Conservation (phyloP, 1,139 yeast species). For the Yamadazyma sp. region DNA sequence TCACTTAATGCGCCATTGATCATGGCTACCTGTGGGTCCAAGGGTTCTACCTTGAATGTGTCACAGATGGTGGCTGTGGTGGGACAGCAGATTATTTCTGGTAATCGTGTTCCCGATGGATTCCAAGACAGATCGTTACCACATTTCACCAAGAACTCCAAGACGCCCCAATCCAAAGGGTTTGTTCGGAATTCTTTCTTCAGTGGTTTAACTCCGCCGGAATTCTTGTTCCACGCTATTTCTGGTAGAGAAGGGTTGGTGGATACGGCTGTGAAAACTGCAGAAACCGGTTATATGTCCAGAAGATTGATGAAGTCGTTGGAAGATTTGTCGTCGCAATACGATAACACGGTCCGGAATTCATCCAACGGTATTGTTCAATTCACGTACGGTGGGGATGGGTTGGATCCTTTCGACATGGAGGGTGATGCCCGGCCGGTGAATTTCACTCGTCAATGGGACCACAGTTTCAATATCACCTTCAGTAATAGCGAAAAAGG, state of each 20-base stretch:
- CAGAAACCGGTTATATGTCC: conserved; percentile 99
- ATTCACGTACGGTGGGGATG: conserved; percentile 98
- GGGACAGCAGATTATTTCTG: conserved; percentile 98
- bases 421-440: conserved; percentile 98
- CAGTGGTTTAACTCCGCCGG: conserved; percentile 94
- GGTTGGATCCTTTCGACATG: conserved; percentile 97
- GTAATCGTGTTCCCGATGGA: conserved; percentile 99
- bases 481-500: conserved; percentile 55
- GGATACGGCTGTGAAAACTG: conserved; percentile 98
- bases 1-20: conserved; percentile 92
- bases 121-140: conserved; percentile 98
- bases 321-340: conserved; percentile 92
- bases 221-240: conserved; percentile 95
- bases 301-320: conserved; percentile 97
- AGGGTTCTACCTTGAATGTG: conserved; percentile 96
- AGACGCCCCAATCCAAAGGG: conserved; percentile 97
- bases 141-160: conserved; percentile 92
- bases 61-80: conserved; percentile 99
- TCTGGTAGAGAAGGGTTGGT: conserved; percentile 99
- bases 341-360: conserved; percentile 92
- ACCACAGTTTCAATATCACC: conserved; percentile 78
- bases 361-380: conserved; percentile 96
- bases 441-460: conserved; percentile 92
- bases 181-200: conserved; percentile 95
- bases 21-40: conserved; percentile 99